Evolutionary conservation across 2,329 filamentous ascomycete genomes (phyloP), one percentile per base, ranked within the genome.

Genomic region (Claviceps sp.): DNA sequence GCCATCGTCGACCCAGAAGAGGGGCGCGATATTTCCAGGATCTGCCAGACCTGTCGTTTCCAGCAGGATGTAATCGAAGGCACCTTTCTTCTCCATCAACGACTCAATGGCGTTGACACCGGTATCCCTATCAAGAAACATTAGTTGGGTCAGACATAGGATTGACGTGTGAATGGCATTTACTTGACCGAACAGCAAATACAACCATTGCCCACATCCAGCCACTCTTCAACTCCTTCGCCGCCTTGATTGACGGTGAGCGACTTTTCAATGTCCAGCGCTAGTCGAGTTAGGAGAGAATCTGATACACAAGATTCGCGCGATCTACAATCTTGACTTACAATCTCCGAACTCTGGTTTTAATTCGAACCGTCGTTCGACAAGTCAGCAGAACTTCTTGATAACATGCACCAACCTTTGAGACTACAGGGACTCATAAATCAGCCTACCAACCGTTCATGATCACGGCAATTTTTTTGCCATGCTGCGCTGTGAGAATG

Each of bases 1-100:
- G 0, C 90, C 93, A 58, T 97, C 91, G 61, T 98, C 93, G 26
- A 98, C 84, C 93, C 93, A 98, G 71, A 98, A 98, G 14, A 97
- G 72, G 0, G 93, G 93, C 0, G 93, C 93, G 50, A 98, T 82
- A 61, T 97, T 97, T 1, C 93, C 93, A 0, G 93, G 93, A 63
- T 98, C 91, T 4, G 93, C 93, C 5, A 98, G 77, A 0, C 93
- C 93, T 0, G 93, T 97, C 0, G 93, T 98, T 67, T 98, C 93
- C 1, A 98, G 81, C 2, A 98, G 78, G 58, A 98, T 97, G 70
- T 97, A 98, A 71, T 98, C 93, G 64, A 98, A 98, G 4, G 84
- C 84, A 48, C 91, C 91, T 57, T 87, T 88, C 62, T 89, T 89
- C 57, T 90, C 87, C 88, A 98, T 97, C 2, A 98, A 74, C 1